These are phyloP conservation scores for Polyporus tsugae DNA, from an alignment of 1,284 basidiomycete genomes.

Conservation along the genomic window DNA sequence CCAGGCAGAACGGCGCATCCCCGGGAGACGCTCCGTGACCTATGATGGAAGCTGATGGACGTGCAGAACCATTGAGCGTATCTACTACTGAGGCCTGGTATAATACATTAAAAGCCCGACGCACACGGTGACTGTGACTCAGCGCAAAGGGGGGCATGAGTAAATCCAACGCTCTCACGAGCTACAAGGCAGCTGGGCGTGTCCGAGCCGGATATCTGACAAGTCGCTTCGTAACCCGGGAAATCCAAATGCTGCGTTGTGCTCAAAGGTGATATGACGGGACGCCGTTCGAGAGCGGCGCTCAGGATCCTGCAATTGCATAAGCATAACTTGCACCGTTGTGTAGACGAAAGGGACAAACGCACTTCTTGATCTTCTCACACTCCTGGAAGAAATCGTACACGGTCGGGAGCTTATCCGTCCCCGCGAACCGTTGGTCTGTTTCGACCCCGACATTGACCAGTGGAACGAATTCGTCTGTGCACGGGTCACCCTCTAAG, in stretches of 20 bases:
- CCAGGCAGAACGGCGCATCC: too few species aligned
- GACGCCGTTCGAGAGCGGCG: neutral
- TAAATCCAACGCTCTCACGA: too few species aligned
- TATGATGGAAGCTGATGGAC: too few species aligned
- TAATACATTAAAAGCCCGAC: too few species aligned
- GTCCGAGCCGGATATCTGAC: too few species aligned
- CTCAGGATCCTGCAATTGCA: neutral
- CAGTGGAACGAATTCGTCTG: neutral
- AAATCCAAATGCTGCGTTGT: neutral
- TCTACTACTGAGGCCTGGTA: too few species aligned
- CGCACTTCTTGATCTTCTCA: neutral
- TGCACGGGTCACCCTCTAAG: neutral
- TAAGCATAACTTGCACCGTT: neutral
- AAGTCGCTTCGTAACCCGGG: too few species aligned
- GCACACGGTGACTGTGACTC: too few species aligned
- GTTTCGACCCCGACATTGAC: neutral
- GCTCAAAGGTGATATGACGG: neutral
- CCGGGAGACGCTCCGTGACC: too few species aligned
- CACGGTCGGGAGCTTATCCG: neutral
- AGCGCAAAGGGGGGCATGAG: too few species aligned
- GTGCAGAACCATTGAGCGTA: too few species aligned
- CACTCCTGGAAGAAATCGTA: neutral
- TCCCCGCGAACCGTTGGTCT: neutral
- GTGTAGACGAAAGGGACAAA: neutral
- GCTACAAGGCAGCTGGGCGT: too few species aligned